Base-by-base conservation (phyloP, 345 rosid genomes). In the Erucastrum elatum region DNA sequence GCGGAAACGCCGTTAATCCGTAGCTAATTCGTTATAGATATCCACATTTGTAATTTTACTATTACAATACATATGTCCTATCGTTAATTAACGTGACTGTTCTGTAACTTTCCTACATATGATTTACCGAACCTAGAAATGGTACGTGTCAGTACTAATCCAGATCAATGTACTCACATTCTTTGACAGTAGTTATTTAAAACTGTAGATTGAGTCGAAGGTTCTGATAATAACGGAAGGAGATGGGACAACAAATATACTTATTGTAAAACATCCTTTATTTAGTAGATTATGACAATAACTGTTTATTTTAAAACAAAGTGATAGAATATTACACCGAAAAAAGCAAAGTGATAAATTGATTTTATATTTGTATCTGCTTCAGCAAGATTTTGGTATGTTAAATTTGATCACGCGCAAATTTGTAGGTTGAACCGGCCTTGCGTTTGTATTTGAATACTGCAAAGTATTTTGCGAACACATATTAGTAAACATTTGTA, bases 401-500 rank as follows among this genome's bases (percentile, higher is more conserved):
- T 58, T 87, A 26, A 93, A 88, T 2, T 87, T 66, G 9, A 93
- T 62, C 0, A 53, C 6, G 0, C 97, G 87, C 8, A 29, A 34
- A 74, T 90, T 87, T 71, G 70, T 26, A 31, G 87, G 76, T 10
- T 88, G 97, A 25, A 74, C 7, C 8, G 93, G 98, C 63, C 98
- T 87, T 17, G 98, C 93, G 75, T 93, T 93, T 25, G 75, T 34
- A 63, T 80, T 21, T 5, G 71, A 80, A 60, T 74, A 2, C 78
- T 80, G 82, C 70, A 73, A 41, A 56, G 13, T 30, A 17, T 25
- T 33, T 34, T 49, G 13, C 41, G 39, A 53, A 70, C 10, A 64
- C 61, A 58, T 0, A 21, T 46, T 53, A 31, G 0, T 39, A 56
- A 55, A 56, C 12, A 15, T 10, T 39, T 39, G 46, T 39, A 39